Conservation (phyloP, 208 protist genomes). For the Entamoeba invadens region DNA sequence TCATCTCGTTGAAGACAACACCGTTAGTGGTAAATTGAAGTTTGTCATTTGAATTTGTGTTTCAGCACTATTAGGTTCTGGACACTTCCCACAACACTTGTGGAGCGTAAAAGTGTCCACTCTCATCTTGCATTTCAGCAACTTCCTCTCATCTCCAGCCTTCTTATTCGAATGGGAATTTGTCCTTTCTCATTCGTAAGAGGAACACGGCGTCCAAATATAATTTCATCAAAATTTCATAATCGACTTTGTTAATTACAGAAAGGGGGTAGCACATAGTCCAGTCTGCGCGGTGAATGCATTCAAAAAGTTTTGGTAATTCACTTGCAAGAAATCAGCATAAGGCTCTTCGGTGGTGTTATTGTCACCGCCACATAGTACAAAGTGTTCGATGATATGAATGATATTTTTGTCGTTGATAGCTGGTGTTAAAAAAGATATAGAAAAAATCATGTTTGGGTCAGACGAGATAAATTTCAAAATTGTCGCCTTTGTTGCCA, state of each 20-base stretch:
- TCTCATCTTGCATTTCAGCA: too few relatives aligned
- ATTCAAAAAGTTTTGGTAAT: conserved; percentile 38
- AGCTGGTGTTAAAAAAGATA: conserved; percentile 25
- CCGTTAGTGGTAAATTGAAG: conserved; percentile 15
- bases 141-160: not conserved
- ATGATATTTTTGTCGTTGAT: conserved; percentile 18
- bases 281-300: conserved; percentile 32
- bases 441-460: not conserved
- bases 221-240: conserved; percentile 35
- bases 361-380: conserved; percentile 20
- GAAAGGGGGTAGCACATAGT: conserved; percentile 35
- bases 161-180: not conserved
- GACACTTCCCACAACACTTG: too few relatives aligned
- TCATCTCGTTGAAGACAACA: conserved; percentile 42
- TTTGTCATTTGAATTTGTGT: not conserved
- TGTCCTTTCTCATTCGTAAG: conserved; percentile 21
- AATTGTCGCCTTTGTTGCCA: not conserved
- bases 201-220: conserved; percentile 37
- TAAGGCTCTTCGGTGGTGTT: conserved; percentile 32
- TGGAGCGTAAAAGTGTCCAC: too few relatives aligned
- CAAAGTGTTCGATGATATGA: conserved; percentile 38
- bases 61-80: too few relatives aligned
- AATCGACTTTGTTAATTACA: conserved; percentile 30
- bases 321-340: conserved; percentile 26
- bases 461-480: not conserved